Evolutionary conservation across 2,329 filamentous ascomycete genomes (phyloP), one percentile per base, ranked within the genome.

Genomic region (Ceratocystis smalleyi): DNA sequence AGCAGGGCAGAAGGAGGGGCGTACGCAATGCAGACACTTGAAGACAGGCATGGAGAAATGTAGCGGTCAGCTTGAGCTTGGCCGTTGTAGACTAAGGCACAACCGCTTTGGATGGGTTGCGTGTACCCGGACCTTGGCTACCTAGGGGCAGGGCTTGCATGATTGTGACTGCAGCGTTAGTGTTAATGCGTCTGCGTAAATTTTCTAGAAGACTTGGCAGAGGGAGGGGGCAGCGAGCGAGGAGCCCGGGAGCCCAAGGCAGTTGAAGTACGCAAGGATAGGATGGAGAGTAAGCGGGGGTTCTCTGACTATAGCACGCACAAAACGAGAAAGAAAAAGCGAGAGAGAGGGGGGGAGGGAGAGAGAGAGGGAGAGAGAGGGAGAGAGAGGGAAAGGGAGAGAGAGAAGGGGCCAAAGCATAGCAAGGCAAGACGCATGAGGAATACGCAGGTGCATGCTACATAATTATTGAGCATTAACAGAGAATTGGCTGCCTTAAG

Each of bases 141-240:
- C 17, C 17, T 4, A 24, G 12, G 49, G 22, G 49, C 19, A 40
- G 35, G 12, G 35, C 35, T 12, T 54, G 49, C 49, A 54, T 54
- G 49, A 54, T 54, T 7, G 19, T 54, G 19, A 5, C 24, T 54
- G 49, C 19, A 54, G 49, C 45, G 45, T 47, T 47, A 40, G 10
- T 19, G 22, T n/a, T 27, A 54, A 54, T 54, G 49, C 49, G 49
- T 22, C n/a, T 19, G 49, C 24, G 35, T 40, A 40, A 12, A 54
- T 54, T 54, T 54, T 54, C 49, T 54, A 54, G 49, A 54, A 54
- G 49, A 27, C 49, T 54, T 54, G 49, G 49, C 49, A 8, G n/a
- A n/a, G 45, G 45, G 45, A 10, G 6, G 10, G 45, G 45, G 22
- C 45, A 22, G 17, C 5, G 22, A 49, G 45, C n/a, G 45, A 22